Evolutionary conservation across 257 asterid genomes (phyloP), one percentile per base, ranked within the genome.

Genomic region (Linaria vulgaris): DNA sequence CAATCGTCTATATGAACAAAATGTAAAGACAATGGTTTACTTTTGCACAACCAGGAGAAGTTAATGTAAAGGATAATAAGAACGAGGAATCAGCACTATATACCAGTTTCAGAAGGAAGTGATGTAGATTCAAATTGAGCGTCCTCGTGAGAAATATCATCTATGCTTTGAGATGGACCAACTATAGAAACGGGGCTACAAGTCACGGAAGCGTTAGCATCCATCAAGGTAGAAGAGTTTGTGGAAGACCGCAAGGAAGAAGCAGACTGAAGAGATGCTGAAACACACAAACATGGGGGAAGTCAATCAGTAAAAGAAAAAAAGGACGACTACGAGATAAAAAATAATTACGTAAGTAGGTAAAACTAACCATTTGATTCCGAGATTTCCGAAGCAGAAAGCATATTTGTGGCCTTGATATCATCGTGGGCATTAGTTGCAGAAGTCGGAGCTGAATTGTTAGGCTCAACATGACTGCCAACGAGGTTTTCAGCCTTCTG

Each of bases 281-380:
- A 43, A 21, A 14, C 16, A 56, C 12, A 13, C 39, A 12, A 48
- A 16, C 49, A 55, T 48, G 16, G 8, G 46, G 14, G 52, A 62
- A 23, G 20, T 20, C 39, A 54, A 23, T 12, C 44, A 25, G 27
- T 34, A 51, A 16, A 66, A 48, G 30, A 27, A 52, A 21, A 17
- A 66, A 13, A 58, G 25, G 13, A 34, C 34, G 23, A n/a, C 31
- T 6, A 44, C 17, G 7, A 5, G 7, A 44, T 2, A 13, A 12
- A 1, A 7, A 3, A 8, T 7, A 3, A 1, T 34, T 7, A 71
- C 19, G 51, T 27, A 64, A 57, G 44, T 66, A 62, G 58, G 46
- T 30, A 46, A 47, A 27, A 69, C 85, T 72, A 66, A 84, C 90
- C 87, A 70, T 72, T 66, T 69, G 76, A 72, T 59, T 67, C 69